Conservation (phyloP, 2,329 filamentous ascomycete genomes). For the Arthrinium puccinioides region DNA sequence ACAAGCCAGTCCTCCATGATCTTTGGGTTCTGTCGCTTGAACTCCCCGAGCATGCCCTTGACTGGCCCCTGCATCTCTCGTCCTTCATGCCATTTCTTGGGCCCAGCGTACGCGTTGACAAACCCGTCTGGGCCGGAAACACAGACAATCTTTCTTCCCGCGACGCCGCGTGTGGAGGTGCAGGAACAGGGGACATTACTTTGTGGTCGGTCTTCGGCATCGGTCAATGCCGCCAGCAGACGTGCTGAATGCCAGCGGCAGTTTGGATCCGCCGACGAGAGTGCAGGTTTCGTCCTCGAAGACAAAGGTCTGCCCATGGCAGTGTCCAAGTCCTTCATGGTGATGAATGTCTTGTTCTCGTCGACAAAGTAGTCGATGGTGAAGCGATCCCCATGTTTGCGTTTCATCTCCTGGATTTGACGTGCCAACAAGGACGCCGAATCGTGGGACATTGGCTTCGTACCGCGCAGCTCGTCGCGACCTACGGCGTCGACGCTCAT, state of each 20-base stretch:
- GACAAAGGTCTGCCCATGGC: constrained; percentile 17
- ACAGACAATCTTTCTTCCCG: constrained; percentile 55
- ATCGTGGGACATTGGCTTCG: background rate
- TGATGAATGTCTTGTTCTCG: constrained; percentile 64
- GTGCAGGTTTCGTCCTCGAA: background rate
- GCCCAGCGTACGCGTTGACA: constrained; percentile 70
- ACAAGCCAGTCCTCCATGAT: constrained; percentile 39
- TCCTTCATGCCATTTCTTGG: constrained; percentile 69
- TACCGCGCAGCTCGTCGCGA: constrained; percentile 42
- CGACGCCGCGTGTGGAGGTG: constrained; percentile 13
- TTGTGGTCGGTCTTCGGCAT: constrained; percentile 16
- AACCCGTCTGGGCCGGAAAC: constrained; percentile 92
- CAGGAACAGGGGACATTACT: constrained; percentile 13
- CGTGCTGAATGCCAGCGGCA: constrained; percentile 20
- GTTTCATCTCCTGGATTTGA: constrained; percentile 57
- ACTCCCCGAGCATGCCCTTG: constrained; percentile 55
- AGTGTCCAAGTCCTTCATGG: constrained; percentile 37
- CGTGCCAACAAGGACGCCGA: constrained; percentile 16
- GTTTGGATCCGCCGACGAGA: constrained; percentile 3
- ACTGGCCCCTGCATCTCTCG: constrained; percentile 69
- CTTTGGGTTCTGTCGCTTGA: constrained; percentile 40
- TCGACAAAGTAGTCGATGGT: constrained; percentile 74
- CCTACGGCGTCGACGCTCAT: constrained; percentile 57
- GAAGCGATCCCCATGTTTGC: constrained; percentile 46
- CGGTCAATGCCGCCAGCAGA: constrained; percentile 13